Percentiles rank a stretch among this genome's conserved stretches.
Conservation (phyloP, 2,329 filamentous ascomycete genomes). For the Nigrograna mackinnonii region DNA sequence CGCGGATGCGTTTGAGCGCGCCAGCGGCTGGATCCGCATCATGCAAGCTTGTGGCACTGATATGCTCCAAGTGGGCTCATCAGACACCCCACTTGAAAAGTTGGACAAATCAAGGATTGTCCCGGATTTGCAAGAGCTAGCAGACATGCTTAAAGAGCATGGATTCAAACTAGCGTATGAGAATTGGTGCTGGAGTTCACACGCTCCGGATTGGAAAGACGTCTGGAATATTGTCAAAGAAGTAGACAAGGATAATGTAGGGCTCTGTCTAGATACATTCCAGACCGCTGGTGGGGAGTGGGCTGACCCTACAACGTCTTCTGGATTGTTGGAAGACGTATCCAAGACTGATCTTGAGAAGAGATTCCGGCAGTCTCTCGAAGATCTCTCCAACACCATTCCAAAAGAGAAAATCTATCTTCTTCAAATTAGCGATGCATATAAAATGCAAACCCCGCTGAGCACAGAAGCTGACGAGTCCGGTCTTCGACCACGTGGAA, state of each 20-base stretch:
- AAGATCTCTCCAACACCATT: constrained; percentile 59
- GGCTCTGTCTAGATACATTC: constrained; percentile 78
- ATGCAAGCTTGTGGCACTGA: constrained; percentile 73
- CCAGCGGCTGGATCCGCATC: constrained; percentile 69
- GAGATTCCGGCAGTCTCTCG: constrained; percentile 58
- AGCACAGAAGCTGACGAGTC: constrained; percentile 51
- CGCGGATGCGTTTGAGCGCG: constrained; percentile 65
- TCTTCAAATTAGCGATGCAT: constrained; percentile 76
- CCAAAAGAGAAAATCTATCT: constrained; percentile 74
- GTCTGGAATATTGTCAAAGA: constrained; percentile 70
- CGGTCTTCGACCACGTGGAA: constrained; percentile 62
- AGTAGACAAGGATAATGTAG: constrained; percentile 68
- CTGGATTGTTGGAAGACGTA: constrained; percentile 59
- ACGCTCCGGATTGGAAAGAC: constrained; percentile 68
- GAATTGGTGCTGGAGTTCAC: constrained; percentile 81
- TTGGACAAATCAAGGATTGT: constrained; percentile 61
- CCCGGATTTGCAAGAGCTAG: constrained; percentile 65
- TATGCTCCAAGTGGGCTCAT: constrained; percentile 68
- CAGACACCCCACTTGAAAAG: constrained; percentile 60
- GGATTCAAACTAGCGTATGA: constrained; percentile 72
- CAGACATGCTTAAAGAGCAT: constrained; percentile 55
- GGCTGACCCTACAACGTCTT: constrained; percentile 69
- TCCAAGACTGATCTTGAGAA: constrained; percentile 51
- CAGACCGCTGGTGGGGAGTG: constrained; percentile 74
- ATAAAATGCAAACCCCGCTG: constrained; percentile 63